Evolutionary conservation across 2,329 filamentous ascomycete species (phyloP).

Genomic region (Colletotrichum coccodes): DNA sequence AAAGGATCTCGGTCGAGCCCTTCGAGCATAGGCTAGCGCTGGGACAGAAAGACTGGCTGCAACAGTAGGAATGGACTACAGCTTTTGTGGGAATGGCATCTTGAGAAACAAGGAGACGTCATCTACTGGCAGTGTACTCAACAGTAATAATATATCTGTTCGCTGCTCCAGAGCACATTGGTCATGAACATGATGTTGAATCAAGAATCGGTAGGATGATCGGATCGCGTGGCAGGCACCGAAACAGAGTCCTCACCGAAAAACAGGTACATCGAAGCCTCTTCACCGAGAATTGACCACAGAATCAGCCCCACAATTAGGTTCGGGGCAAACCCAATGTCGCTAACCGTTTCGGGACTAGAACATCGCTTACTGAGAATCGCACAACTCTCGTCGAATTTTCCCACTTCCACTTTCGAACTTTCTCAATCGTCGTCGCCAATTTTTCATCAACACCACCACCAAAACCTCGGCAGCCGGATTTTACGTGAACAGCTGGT

Average conservation of each 20-base stretch:
- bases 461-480: slow-evolving; percentile 34
- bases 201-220: background rate
- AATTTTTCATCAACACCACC: slow-evolving; percentile 29
- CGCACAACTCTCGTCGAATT: slow-evolving; percentile 48
- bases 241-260: background rate
- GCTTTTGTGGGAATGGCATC: background rate
- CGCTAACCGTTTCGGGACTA: slow-evolving; percentile 41
- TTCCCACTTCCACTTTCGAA: slow-evolving; percentile 31
- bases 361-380: slow-evolving; percentile 44
- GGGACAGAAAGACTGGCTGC: background rate
- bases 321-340: slow-evolving; percentile 41
- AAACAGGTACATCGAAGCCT: background rate
- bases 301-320: background rate
- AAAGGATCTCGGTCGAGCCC: background rate
- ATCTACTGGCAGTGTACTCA: fast-evolving
- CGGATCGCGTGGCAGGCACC: background rate
- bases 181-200: background rate
- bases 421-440: slow-evolving; percentile 1
- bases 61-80: background rate
- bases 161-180: background rate
- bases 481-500: slow-evolving; percentile 38
- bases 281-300: background rate
- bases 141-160: too few relatives aligned
- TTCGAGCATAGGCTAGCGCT: background rate
- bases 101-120: background rate